phyloP scores from a whole-genome alignment of 352 stramenopile genomes.

The Pythium dissotocum region DNA sequence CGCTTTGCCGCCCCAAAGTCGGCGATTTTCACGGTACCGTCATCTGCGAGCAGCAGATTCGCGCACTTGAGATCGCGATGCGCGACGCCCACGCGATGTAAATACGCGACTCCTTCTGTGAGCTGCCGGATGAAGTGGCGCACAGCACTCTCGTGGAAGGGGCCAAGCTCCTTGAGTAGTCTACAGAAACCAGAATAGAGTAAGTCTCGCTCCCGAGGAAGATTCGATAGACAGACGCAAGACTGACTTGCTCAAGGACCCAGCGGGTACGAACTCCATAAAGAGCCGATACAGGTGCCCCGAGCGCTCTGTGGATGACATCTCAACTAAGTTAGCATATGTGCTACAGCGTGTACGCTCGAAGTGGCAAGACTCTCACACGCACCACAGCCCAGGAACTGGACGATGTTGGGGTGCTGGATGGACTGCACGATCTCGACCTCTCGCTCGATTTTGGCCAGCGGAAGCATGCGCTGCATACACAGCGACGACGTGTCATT shows the following conservation, averaged over 20 bases:
- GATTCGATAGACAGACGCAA: background rate
- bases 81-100: conserved; percentile 70
- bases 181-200: conserved; percentile 23
- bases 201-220: background rate
- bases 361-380: background rate
- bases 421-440: conserved; percentile 46
- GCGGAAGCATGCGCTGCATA: conserved; percentile 51
- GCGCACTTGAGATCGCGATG: conserved; percentile 90
- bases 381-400: conserved; percentile 58
- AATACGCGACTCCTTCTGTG: conserved; percentile 61
- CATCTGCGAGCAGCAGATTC: conserved; percentile 73
- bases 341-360: too few species aligned
- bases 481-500: conserved; percentile 64
- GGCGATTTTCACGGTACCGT: conserved; percentile 77
- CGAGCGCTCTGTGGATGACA: conserved; percentile 38
- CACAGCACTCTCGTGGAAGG: conserved; percentile 66
- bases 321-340: too few species aligned
- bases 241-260: conserved; percentile 67
- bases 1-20: conserved; percentile 86
- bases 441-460: conserved; percentile 64
- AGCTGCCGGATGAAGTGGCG: conserved; percentile 59
- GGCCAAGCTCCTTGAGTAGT: conserved; percentile 80
- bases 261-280: conserved; percentile 85
- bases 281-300: conserved; percentile 70
- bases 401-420: conserved; percentile 63